Evolutionary conservation across 208 protist species (phyloP), one percentile per base, ranked within the genome.

Genomic region (Phytomonas francai): DNA sequence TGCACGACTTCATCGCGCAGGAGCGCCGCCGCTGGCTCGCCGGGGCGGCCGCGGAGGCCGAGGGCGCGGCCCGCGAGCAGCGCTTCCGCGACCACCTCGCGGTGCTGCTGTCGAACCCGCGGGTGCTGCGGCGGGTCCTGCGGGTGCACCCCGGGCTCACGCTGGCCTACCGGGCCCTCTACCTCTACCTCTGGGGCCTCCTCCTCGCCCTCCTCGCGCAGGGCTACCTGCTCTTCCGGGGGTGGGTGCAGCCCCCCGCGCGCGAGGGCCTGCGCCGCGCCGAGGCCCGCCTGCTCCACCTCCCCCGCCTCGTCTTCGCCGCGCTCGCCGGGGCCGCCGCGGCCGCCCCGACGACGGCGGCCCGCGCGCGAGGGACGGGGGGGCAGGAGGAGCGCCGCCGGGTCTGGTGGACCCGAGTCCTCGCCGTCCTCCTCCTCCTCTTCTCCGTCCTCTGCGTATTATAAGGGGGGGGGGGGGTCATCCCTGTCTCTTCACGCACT

Each of bases 181-280:
- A 95, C 69, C 93, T 89, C 64, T 95, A 92, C 70, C 73, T 93
- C 27, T 95, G 89, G 85, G 84, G 77, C 0, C 77, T 95, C 54
- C 63, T 84, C 25, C 70, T 95, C 25, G 91, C 84, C 22, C 63
- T 93, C 30, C 77, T 93, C 32, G 72, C 87, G 32, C 87, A 92
- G 71, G 87, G 87, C 49, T 95, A 95, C 68, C 62, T 92, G 27
- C 65, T 87, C 65, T 95, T 95, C 79, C 87, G 87, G 49, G 71
- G 66, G 25, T 95, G 89, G 89, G 72, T 95, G 62, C 92, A 95
- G 79, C 85, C 84, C 19, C 87, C 89, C 2, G 87, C 89, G 25
- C 84, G 89, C 0, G 76, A 81, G n/a, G 87, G 87, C 12, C 63
- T 95, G 27, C 81, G 81, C 64, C 88, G 91, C 73, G 61, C 93